These are phyloP conservation scores for Oehlia diaphana DNA, from an alignment of 192 early-diverging fungal species.

Conservation along the genomic window DNA sequence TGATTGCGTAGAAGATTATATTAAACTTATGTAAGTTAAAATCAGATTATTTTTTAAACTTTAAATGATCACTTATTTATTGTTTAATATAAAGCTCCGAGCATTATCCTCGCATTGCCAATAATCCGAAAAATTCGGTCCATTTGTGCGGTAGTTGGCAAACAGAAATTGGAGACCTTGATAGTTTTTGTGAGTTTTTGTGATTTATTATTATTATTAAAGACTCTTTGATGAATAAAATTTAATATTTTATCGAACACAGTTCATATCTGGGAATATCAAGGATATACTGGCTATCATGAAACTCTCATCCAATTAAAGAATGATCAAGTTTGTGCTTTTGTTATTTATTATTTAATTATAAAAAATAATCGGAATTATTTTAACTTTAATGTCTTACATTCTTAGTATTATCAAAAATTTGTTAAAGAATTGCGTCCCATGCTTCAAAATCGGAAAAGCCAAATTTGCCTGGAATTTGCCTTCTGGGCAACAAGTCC, in stretches of 20 bases:
- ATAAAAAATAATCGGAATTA: not conserved
- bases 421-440: slow-evolving; percentile 68
- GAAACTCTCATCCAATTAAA: slow-evolving; percentile 61
- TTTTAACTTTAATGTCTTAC: not conserved
- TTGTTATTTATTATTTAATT: too few relatives aligned
- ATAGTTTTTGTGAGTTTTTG: slow-evolving; percentile 70
- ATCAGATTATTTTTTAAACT: not conserved
- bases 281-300: slow-evolving; percentile 81
- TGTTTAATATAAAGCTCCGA: slow-evolving; percentile 51
- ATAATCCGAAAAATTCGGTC: slow-evolving; percentile 70
- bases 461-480: slow-evolving; percentile 91
- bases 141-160: slow-evolving; percentile 90
- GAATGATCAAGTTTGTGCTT: slow-evolving; percentile 58
- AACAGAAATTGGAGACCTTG: slow-evolving; percentile 83
- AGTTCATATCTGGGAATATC: slow-evolving; percentile 94
- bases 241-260: slow-evolving; percentile 26
- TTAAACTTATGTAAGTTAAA: slow-evolving; percentile 58
- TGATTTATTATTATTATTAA: slow-evolving; percentile 29
- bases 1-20: slow-evolving; percentile 84
- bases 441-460: slow-evolving; percentile 71
- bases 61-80: not conserved
- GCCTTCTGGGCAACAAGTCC: slow-evolving; percentile 85
- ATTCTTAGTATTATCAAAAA: slow-evolving; percentile 53
- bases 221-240: not conserved
- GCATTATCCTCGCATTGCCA: slow-evolving; percentile 75